Base-by-base conservation (phyloP, 805 yeast species). In the Ogataea glucozyma region DNA sequence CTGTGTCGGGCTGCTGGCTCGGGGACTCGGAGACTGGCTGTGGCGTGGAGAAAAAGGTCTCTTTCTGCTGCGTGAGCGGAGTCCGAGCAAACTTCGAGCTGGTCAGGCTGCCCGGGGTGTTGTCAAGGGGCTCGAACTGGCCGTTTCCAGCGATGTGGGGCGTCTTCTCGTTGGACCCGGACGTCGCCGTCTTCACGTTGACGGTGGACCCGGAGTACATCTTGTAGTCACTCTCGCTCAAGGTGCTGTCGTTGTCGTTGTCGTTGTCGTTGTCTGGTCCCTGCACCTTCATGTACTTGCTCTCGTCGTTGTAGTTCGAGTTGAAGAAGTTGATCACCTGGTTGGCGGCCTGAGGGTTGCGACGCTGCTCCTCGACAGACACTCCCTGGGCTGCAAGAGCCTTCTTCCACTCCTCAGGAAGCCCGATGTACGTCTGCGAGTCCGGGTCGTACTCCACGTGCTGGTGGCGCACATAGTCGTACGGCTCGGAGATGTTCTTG, bases 321-420 rank as follows among this genome's bases (percentile, higher is more conserved):
- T 51, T 51, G 47, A 53, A 61, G 46, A 61, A 63, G 20, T 53
- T 50, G 43, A 63, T 48, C 20, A 61, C 65, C 31, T 58, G 62
- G 26, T 58, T 55, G 20, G 93, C 96, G 1, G 96, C 97, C 62
- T 88, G 90, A 2, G 97, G 97, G 64, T 93, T 88, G 48, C 84
- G 86, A 59, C 83, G 83, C 66, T 88, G 96, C 57, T 93, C 99
- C 49, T 79, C 85, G 49, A 78, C 81, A 5, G 96, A 80, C 46
- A 93, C 89, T 40, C 97, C 97, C 56, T 89, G 85, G 2, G 93
- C 86, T 10, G 83, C 75, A 40, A 93, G 72, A 26, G 90, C 71
- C 48, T 79, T 76, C 49, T 88, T 88, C 99, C 99, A 93, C 57
- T 88, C 95, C 21, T 79, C 83, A 0, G 99, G 99, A 31, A 93